Conservation (phyloP, 2,329 filamentous ascomycete genomes). For the Dactylellina drechsleri region DNA sequence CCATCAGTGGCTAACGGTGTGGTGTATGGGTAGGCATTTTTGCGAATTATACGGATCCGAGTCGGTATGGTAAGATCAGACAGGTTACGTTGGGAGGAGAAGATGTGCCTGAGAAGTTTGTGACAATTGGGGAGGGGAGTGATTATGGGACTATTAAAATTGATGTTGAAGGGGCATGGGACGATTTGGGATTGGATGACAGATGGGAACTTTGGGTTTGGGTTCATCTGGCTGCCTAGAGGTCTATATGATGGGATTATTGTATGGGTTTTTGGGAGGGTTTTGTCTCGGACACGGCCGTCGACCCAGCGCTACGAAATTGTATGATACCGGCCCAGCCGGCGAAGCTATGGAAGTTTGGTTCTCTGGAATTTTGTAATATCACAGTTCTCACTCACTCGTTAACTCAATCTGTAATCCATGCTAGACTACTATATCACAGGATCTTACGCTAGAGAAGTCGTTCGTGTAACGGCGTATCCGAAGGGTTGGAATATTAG, state of each 20-base stretch:
- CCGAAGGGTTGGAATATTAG: background rate
- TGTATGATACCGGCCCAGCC: too few relatives aligned
- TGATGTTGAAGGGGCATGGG: slow-evolving; percentile 36
- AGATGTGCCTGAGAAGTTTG: slow-evolving; percentile 48
- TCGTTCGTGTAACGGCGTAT: background rate
- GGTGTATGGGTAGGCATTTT: slow-evolving; percentile 22
- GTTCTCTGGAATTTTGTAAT: too few relatives aligned
- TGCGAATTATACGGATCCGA: slow-evolving; percentile 28
- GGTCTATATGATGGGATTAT: background rate
- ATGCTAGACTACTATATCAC: too few relatives aligned
- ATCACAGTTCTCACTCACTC: too few relatives aligned
- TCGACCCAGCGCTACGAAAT: too few relatives aligned
- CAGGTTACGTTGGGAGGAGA: slow-evolving; percentile 47
- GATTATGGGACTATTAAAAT: slow-evolving; percentile 27
- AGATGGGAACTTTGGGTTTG: slow-evolving; percentile 41
- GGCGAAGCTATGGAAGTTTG: too few relatives aligned
- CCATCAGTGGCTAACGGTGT: background rate
- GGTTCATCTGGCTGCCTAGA: slow-evolving; percentile 44
- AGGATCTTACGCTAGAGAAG: too few relatives aligned
- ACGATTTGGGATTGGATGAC: slow-evolving; percentile 37
- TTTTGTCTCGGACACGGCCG: too few relatives aligned
- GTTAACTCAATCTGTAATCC: too few relatives aligned
- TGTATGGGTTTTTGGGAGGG: too few relatives aligned
- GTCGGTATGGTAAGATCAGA: slow-evolving; percentile 36
- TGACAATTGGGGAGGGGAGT: slow-evolving; percentile 23